Evolutionary conservation across 2,329 filamentous ascomycete species (phyloP), one percentile per base, ranked within the genome.

Genomic region (Nemania bipapillata): DNA sequence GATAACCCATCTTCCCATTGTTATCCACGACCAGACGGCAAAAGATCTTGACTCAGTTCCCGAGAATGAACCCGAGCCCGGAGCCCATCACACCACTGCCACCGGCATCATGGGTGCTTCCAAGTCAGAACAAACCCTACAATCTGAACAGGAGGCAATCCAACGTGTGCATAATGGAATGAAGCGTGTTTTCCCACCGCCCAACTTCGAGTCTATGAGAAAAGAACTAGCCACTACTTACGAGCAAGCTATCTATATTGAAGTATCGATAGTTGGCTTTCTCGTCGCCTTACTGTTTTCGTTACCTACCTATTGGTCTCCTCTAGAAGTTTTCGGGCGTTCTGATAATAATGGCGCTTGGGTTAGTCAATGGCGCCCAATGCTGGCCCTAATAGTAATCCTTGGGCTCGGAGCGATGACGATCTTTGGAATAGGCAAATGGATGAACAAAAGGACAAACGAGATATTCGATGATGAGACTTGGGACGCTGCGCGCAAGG

Each of bases 1-100:
- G 0, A 85, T 92, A 45, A 93, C 91, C 1, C 91, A 92, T 78
- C 82, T 92, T 2, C 90, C 90, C 1, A 85, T 92, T 55, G 82
- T 80, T 40, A 90, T 92, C 40, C 89, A 91, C 75, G 91, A 92
- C 75, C 89, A 89, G 73, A 92, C 90, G 0, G 83, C 85, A 30
- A 85, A 87, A 45, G 88, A 91, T 60, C 81, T 92, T 12, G 75
- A 81, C 17, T 78, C 68, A n/a, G 79, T 62, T 59, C 80, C 79
- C 2, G 78, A 80, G 49, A 81, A 81, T 50, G 70, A 77, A 12
- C 69, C 79, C 0, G 76, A 78, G 56, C 75, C 79, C 20, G 82
- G 81, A 1, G 73, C 77, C 1, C 74, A 79, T n/a, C 78, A 80
- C 54, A 73, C 74, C 20, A 82, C 81, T 11, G 74, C 78, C 0